Base-by-base conservation (phyloP, 192 early-diverging fungal genomes). In the Geranomyces michiganensis region DNA sequence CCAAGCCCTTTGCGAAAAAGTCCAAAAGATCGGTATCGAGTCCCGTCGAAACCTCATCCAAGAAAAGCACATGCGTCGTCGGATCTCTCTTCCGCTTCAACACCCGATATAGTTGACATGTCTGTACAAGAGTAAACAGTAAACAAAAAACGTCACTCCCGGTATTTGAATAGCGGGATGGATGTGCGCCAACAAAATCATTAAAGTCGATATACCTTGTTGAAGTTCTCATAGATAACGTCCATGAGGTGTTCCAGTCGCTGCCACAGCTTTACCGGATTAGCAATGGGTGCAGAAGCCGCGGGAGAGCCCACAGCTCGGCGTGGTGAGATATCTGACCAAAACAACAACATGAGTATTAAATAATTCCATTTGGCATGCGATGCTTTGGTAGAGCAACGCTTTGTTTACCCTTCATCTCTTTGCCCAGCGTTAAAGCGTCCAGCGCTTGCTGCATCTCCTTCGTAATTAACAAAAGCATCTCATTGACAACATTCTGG, bases 61-160 rank as follows among this genome's bases (percentile, higher is more conserved):
- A 30, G 68, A 80, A 83, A 10, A 70, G 45, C 8, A 65, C 48
- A 48, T 81, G 80, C 33, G 71, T 78, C 1, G 68, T 19, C 1
- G 82, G 65, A 61, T 87, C 84, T 21, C 70, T 51, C 30, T 75
- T 81, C 29, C 83, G 63, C 1, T 71, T 44, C 19, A 87, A 71
- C 13, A 86, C 81, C 13, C 75, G 22, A 36, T 86, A 82, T 7
- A 87, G 62, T 17, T 75, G 60, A 44, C 82, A 83, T n/a, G 79
- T 55, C 75, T 79, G 32, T 5, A 45, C 17, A 51, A 22, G 0
- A 27, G 24, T 1, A 32, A 56, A 10, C 12, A n/a, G 9, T n/a
- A n/a, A n/a, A n/a, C n/a, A n/a, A n/a, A n/a, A n/a, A n/a, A n/a
- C n/a, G n/a, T n/a, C 36, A 41, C 36, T 7, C 3, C 36, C 36